These are phyloP conservation scores for Lipomyces kockii DNA, from an alignment of 805 yeast genomes.

Conservation along the genomic window DNA sequence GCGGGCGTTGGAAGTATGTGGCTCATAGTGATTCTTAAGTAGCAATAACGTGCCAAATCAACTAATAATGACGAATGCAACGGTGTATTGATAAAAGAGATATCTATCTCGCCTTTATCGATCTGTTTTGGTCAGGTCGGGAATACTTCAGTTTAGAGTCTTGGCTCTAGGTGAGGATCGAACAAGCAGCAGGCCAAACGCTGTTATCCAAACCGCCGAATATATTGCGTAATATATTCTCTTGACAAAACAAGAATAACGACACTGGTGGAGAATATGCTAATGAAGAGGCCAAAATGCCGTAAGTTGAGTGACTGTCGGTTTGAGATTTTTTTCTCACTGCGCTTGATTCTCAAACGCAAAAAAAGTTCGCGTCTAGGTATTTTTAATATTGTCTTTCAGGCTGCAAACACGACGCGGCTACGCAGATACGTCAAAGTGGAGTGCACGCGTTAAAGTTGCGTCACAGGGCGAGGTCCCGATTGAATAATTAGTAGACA, in stretches of 20 bases:
- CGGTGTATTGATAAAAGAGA: not conserved
- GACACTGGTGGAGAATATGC: not conserved
- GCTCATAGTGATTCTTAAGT: not conserved
- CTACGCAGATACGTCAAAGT: not conserved
- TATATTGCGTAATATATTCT: not conserved
- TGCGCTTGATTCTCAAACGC: not conserved
- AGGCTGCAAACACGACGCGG: conserved; percentile 1
- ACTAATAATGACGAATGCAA: not conserved
- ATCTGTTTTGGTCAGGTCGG: not conserved
- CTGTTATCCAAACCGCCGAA: not conserved
- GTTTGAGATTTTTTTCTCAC: not conserved
- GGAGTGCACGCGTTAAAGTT: not conserved
- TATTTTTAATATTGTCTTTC: not conserved
- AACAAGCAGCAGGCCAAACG: not conserved
- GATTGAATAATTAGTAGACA: no score
- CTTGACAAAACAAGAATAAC: not conserved
- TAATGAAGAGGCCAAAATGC: not conserved
- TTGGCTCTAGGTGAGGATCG: not conserved
- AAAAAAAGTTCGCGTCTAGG: not conserved
- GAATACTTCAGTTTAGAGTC: not conserved
- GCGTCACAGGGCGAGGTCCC: not conserved
- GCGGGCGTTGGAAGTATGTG: conserved; percentile 6
- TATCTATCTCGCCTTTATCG: not conserved
- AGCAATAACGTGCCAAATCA: not conserved
- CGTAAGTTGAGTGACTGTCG: not conserved